Percentiles rank a stretch among this genome's conserved stretches.
Evolutionary conservation across 345 rosid genomes (phyloP).

Genomic region (Ceriops zippeliana): DNA sequence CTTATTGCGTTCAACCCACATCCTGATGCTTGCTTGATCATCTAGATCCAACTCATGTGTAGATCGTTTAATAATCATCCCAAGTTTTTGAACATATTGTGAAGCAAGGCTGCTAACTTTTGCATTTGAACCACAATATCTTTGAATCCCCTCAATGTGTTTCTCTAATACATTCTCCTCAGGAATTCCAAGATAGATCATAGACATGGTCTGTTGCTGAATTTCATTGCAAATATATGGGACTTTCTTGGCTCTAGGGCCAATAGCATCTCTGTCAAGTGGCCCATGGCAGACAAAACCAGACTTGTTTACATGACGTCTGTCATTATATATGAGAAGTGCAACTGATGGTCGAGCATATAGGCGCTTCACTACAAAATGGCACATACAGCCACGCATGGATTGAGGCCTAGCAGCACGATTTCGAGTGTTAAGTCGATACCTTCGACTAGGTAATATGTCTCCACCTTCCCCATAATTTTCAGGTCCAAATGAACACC

Average conservation of each 20-base stretch:
- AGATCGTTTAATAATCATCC: constrained; percentile 84
- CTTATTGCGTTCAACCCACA: constrained; percentile 91
- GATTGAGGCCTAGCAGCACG: constrained; percentile 95
- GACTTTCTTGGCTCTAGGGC: constrained; percentile 91
- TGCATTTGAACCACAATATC: constrained; percentile 74
- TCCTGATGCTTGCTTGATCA: constrained; percentile 86
- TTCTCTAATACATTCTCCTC: constrained; percentile 93
- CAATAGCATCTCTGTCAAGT: constrained; percentile 92
- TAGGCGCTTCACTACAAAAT: constrained; percentile 79
- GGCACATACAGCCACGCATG: constrained; percentile 93
- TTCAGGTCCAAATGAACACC: constrained; percentile 99
- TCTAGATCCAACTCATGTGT: constrained; percentile 91
- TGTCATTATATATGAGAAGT: constrained; percentile 69
- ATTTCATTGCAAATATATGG: constrained; percentile 85
- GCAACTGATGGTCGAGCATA: constrained; percentile 80
- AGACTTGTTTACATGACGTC: constrained; percentile 82
- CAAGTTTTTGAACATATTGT: constrained; percentile 89
- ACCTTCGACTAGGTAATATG: constrained; percentile 80
- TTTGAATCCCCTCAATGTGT: constrained; percentile 90
- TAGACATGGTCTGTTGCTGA: constrained; percentile 88
- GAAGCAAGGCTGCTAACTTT: constrained; percentile 75
- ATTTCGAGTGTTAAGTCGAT: constrained; percentile 80
- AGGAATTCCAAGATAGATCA: constrained; percentile 96
- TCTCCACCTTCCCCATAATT: constrained; percentile 96
- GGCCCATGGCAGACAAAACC: constrained; percentile 95